Percentiles rank a stretch among this genome's conserved stretches.
Conservation (phyloP, 305 asterid genomes). For the Fraxinus latifolia region DNA sequence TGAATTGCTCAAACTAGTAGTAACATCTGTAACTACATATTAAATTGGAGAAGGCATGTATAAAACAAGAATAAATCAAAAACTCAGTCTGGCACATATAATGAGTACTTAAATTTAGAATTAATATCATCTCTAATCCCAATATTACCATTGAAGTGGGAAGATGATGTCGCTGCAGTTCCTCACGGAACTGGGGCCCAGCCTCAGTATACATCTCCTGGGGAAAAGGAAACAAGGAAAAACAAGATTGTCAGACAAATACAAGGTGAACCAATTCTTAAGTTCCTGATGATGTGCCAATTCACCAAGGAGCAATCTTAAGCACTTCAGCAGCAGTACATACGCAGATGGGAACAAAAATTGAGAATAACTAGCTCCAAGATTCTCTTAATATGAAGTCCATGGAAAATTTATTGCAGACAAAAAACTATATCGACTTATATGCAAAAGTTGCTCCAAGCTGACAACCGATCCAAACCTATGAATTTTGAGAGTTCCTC, state of each 20-base stretch:
- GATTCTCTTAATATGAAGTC: conserved; percentile 4
- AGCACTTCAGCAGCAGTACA: conserved; percentile 2
- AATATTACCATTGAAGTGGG: conserved; percentile 66
- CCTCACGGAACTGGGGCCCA: conserved; percentile 93
- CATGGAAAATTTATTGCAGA: neutral
- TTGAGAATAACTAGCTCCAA: neutral
- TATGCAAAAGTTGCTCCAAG: neutral
- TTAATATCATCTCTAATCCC: neutral
- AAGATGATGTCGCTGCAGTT: conserved; percentile 79
- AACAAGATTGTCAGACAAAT: conserved; percentile 11
- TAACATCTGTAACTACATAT: neutral
- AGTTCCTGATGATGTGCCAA: conserved; percentile 4
- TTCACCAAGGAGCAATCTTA: neutral
- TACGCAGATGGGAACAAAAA: neutral
- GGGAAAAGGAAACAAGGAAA: conserved; percentile 19
- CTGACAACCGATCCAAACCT: neutral
- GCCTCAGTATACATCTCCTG: conserved; percentile 85
- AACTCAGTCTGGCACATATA: neutral
- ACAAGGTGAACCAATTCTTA: conserved; percentile 14
- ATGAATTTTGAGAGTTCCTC: neutral
- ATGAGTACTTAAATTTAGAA: neutral
- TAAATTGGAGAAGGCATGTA: neutral
- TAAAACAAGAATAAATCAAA: neutral
- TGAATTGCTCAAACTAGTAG: conserved; percentile 6
- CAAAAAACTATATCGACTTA: neutral